Conservation (phyloP, 2,329 filamentous ascomycete species). For the Didymosphaeria variabile region DNA sequence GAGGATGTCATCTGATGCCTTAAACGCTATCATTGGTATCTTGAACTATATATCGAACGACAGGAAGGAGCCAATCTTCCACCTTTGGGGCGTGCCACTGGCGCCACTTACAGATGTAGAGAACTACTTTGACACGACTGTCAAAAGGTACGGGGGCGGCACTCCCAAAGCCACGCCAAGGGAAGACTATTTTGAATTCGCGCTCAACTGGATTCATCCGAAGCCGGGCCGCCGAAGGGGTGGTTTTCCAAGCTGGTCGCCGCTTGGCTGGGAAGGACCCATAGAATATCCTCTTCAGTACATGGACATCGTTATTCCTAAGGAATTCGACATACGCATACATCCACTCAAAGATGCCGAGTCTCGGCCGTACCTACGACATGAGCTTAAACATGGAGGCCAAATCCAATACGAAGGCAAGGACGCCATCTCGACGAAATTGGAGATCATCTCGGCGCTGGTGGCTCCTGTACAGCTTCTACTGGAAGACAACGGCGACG, state of each 20-base stretch:
- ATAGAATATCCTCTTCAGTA: neutral
- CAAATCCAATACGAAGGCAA: neutral
- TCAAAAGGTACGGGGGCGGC: neutral
- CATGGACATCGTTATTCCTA: neutral
- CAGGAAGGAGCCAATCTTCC: neutral
- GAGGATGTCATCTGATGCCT: neutral
- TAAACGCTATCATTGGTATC: conserved; percentile 8
- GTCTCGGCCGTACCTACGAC: neutral
- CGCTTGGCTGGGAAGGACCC: conserved; percentile 5
- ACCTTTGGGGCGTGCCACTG: conserved; percentile 2
- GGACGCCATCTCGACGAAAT: neutral
- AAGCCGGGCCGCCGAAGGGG: neutral
- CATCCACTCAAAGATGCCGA: neutral
- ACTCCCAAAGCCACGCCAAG: neutral
- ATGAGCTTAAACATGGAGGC: neutral
- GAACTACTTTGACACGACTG: neutral
- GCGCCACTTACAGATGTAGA: neutral
- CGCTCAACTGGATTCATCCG: neutral
- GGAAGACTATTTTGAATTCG: neutral
- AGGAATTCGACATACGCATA: neutral
- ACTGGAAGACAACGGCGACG: neutral
- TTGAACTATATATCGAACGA: neutral
- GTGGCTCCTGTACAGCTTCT: neutral
- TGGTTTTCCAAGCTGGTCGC: conserved; percentile 9
- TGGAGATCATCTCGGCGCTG: neutral